These are phyloP conservation scores for Vaccinium macrocarpon DNA, from an alignment of 148 eudicot species.

Conservation along the genomic window DNA sequence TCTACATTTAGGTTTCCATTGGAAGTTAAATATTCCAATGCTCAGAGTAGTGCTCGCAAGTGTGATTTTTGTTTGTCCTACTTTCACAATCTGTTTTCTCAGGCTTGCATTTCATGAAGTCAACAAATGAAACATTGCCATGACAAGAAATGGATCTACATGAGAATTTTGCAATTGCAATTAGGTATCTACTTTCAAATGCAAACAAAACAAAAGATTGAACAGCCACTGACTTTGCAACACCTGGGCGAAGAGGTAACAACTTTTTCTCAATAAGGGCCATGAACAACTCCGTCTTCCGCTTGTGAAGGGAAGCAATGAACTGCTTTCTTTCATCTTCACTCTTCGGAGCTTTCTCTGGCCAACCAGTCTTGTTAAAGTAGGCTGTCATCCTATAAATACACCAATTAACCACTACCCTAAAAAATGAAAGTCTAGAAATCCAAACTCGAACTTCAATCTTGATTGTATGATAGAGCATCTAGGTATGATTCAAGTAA, in stretches of 20 bases:
- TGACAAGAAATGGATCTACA: neutral
- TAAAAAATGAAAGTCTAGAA: neutral
- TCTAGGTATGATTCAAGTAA: neutral
- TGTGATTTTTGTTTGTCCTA: neutral
- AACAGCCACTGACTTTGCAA: slow-evolving; percentile 68
- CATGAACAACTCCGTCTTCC: slow-evolving; percentile 93
- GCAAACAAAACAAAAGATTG: slow-evolving; percentile 5
- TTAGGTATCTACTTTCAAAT: neutral
- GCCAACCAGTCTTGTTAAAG: slow-evolving; percentile 89
- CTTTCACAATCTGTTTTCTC: neutral
- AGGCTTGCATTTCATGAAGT: neutral
- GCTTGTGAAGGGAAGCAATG: slow-evolving; percentile 87
- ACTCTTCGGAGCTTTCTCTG: slow-evolving; percentile 79
- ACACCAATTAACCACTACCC: neutral
- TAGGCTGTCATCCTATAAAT: slow-evolving; percentile 90
- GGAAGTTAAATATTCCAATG: neutral
- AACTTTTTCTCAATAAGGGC: slow-evolving; percentile 87
- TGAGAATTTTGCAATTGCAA: neutral
- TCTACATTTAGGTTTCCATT: neutral
- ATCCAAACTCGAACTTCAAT: neutral
- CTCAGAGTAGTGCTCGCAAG: neutral
- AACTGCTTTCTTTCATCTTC: slow-evolving; percentile 88
- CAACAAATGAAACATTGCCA: neutral
- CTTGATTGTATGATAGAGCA: neutral
- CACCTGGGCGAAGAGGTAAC: slow-evolving; percentile 96